Conservation (phyloP, 2,329 filamentous ascomycete genomes). For the Cytospora schulzeri region DNA sequence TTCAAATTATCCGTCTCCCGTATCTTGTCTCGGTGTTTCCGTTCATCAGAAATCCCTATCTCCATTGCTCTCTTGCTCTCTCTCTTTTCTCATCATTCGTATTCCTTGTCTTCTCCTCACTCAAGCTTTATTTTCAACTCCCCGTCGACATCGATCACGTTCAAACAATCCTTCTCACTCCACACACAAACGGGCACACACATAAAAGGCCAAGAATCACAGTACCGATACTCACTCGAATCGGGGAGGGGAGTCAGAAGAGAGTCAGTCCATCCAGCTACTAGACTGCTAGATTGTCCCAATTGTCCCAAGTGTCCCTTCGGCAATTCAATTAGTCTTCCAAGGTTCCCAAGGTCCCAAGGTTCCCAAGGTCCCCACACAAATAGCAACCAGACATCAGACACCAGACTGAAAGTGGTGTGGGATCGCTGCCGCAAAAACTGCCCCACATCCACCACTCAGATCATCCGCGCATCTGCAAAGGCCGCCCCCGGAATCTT, state of each 20-base stretch:
- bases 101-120: background rate
- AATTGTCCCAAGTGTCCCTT: too few species aligned
- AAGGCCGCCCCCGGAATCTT: background rate
- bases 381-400: background rate
- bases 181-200: background rate
- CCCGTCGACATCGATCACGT: background rate
- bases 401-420: background rate
- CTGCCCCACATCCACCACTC: conserved; percentile 1
- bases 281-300: too few species aligned
- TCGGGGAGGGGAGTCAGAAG: too few species aligned
- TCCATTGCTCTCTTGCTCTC: too few species aligned
- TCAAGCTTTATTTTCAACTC: background rate
- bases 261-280: too few species aligned
- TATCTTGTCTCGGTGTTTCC: background rate
- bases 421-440: background rate
- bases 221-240: background rate
- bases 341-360: too few species aligned
- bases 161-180: background rate
- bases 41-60: background rate
- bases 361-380: background rate
- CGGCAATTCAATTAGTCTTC: too few species aligned
- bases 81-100: background rate
- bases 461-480: background rate
- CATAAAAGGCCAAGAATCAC: background rate
- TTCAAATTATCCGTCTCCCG: background rate